Conservation (phyloP, 2,329 filamentous ascomycete species). For the Volutella citrinella region DNA sequence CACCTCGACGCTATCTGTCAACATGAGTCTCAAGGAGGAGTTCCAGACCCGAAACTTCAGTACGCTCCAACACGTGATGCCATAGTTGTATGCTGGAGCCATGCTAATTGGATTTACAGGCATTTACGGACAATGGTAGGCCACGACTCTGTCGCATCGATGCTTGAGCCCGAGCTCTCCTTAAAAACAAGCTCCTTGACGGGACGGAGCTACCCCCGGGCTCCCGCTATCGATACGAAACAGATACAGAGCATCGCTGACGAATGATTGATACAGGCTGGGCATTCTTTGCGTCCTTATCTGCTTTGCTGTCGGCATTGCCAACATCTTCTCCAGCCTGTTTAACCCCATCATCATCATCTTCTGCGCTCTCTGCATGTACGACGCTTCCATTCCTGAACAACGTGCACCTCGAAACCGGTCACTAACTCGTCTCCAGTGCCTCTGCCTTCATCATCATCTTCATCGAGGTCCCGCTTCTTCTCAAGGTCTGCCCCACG, state of each 20-base stretch:
- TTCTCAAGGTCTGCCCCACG: constrained; percentile 96
- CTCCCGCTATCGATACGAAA: too few species aligned
- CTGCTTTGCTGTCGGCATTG: constrained; percentile 66
- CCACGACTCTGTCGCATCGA: too few species aligned
- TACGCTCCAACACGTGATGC: constrained; percentile 39
- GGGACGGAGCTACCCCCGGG: too few species aligned
- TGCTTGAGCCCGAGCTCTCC: constrained; percentile 1
- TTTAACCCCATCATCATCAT: constrained; percentile 46
- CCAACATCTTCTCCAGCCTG: constrained; percentile 65
- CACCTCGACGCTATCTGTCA: constrained; percentile 40
- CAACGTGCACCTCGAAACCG: too few species aligned
- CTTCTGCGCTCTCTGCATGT: constrained; percentile 56
- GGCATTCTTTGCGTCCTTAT: constrained; percentile 69
- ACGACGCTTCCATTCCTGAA: background rate
- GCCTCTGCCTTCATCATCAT: constrained; percentile 70
- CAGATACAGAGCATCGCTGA: too few species aligned
- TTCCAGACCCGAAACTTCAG: constrained; percentile 73
- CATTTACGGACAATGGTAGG: constrained; percentile 76
- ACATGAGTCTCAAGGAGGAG: constrained; percentile 69
- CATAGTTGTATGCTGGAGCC: constrained; percentile 1
- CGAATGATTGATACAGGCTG: constrained; percentile 46
- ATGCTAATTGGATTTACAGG: constrained; percentile 46
- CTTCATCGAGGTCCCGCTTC: constrained; percentile 87
- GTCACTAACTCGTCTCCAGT: too few species aligned
- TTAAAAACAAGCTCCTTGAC: constrained; percentile 9